These are phyloP conservation scores for Mycosarcoma mackinlayi DNA, from an alignment of 1,284 basidiomycete species.

Conservation along the genomic window DNA sequence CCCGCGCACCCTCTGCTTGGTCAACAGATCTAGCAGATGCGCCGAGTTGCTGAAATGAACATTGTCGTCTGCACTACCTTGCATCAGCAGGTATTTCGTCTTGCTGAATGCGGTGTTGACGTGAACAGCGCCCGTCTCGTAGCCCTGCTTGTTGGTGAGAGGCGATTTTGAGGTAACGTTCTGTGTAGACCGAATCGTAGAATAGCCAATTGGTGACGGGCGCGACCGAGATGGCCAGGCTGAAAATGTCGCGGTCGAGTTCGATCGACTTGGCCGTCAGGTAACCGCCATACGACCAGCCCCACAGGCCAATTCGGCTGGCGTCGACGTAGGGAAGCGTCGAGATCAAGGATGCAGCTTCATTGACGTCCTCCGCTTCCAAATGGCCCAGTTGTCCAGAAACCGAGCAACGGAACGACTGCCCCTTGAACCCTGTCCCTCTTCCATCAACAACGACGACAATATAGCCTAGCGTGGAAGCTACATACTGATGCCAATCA, in stretches of 20 bases:
- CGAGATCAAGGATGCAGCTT: slow-evolving; percentile 74
- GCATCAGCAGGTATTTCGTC: slow-evolving; percentile 84
- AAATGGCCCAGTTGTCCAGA: slow-evolving; percentile 84
- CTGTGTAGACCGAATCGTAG: slow-evolving; percentile 87
- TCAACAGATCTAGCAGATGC: slow-evolving; percentile 90
- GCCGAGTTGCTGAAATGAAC: slow-evolving; percentile 88
- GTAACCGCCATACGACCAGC: slow-evolving; percentile 64
- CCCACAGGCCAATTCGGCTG: slow-evolving; percentile 80
- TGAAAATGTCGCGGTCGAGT: slow-evolving; percentile 83
- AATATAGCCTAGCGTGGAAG: slow-evolving; percentile 83
- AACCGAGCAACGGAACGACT: slow-evolving; percentile 82
- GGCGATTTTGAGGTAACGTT: slow-evolving; percentile 96
- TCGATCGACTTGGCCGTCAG: slow-evolving; percentile 57
- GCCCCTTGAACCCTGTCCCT: slow-evolving; percentile 91
- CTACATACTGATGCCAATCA: slow-evolving; percentile 85
- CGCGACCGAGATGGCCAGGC: slow-evolving; percentile 87
- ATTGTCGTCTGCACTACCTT: slow-evolving; percentile 73
- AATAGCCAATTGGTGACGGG: slow-evolving; percentile 69
- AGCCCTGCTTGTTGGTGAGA: slow-evolving; percentile 80
- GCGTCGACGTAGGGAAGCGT: slow-evolving; percentile 79
- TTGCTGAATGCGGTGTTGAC: slow-evolving; percentile 84
- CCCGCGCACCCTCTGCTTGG: slow-evolving; percentile 77
- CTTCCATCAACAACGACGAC: slow-evolving; percentile 88
- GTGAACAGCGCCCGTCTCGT: slow-evolving; percentile 83
- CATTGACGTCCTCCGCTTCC: slow-evolving; percentile 88